These are phyloP conservation scores for Trebouxia gelatinosa DNA, from an alignment of 163 green algal species.

Conservation along the genomic window DNA sequence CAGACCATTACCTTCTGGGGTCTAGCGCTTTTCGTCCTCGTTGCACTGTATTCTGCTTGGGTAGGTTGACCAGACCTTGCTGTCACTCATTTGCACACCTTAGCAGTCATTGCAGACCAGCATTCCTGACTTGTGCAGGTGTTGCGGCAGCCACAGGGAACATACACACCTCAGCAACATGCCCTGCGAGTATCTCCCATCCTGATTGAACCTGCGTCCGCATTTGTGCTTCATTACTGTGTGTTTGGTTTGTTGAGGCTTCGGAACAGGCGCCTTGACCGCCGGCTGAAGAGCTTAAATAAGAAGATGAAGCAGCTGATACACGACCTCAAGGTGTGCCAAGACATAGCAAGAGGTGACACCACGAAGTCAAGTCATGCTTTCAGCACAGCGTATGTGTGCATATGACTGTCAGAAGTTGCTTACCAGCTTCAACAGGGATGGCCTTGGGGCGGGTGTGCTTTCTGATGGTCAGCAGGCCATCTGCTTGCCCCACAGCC, in stretches of 20 bases:
- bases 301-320: slow-evolving; percentile 50
- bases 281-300: slow-evolving; percentile 27
- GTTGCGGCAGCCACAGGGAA: slow-evolving; percentile 45
- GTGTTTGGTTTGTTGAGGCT: slow-evolving; percentile 14
- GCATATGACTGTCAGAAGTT: not conserved
- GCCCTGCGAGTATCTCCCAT: slow-evolving; percentile 35
- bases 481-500: slow-evolving; percentile 85
- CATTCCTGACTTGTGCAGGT: too few relatives aligned
- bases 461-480: slow-evolving; percentile 74
- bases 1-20: slow-evolving; percentile 35
- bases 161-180: slow-evolving; percentile 42
- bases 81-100: too few relatives aligned
- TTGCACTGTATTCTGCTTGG: slow-evolving; percentile 41
- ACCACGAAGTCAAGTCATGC: not conserved
- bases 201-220: slow-evolving; percentile 38
- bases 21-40: slow-evolving; percentile 33
- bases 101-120: too few relatives aligned
- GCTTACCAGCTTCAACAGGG: slow-evolving; percentile 26
- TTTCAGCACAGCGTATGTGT: not conserved
- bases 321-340: slow-evolving; percentile 31
- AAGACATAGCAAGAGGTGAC: not conserved
- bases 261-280: slow-evolving; percentile 29
- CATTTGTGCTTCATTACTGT: slow-evolving; percentile 37
- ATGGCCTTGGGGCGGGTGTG: slow-evolving; percentile 49
- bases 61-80: slow-evolving; percentile 16